Conservation (phyloP, 2,329 filamentous ascomycete genomes). For the Metarhizium humberi region DNA sequence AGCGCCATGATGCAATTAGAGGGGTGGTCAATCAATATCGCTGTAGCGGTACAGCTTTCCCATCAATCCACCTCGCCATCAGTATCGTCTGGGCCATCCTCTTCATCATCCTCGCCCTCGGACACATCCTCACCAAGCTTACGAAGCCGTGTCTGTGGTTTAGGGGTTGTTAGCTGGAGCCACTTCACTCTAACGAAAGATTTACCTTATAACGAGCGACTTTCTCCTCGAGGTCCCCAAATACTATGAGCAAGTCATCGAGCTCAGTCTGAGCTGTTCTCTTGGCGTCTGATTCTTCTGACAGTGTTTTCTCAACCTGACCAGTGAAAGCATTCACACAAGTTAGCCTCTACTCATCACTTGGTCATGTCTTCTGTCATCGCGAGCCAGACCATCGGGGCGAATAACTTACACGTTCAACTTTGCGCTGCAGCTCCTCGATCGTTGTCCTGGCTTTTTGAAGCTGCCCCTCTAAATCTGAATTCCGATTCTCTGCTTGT, state of each 20-base stretch:
- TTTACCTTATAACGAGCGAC: constrained; percentile 63
- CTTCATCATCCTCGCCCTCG: constrained; percentile 40
- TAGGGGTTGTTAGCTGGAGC: background rate
- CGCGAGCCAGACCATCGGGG: background rate
- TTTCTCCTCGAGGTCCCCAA: constrained; percentile 73
- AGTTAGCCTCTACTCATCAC: background rate
- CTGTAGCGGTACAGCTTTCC: background rate
- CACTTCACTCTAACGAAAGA: background rate
- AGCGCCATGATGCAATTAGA: background rate
- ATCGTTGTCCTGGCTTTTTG: constrained; percentile 10
- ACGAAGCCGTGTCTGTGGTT: constrained; percentile 45
- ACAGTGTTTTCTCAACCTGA: constrained; percentile 22
- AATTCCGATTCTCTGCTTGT: constrained; percentile 14
- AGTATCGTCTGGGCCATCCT: constrained; percentile 4
- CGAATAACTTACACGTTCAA: constrained; percentile 15
- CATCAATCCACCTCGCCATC: background rate
- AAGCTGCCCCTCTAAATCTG: constrained; percentile 18
- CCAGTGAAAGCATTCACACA: background rate
- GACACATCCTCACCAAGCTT: constrained; percentile 63
- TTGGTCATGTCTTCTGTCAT: background rate
- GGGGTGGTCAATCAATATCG: background rate
- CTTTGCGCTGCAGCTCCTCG: constrained; percentile 15
- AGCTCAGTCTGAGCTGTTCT: constrained; percentile 61
- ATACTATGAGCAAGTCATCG: constrained; percentile 74
- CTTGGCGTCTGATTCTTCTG: constrained; percentile 49